A percentile compares a stretch with the other conserved stretches of the same genome.
Evolutionary conservation across 2,329 filamentous ascomycete genomes (phyloP).

Genomic region (Diaporthe nobilis): DNA sequence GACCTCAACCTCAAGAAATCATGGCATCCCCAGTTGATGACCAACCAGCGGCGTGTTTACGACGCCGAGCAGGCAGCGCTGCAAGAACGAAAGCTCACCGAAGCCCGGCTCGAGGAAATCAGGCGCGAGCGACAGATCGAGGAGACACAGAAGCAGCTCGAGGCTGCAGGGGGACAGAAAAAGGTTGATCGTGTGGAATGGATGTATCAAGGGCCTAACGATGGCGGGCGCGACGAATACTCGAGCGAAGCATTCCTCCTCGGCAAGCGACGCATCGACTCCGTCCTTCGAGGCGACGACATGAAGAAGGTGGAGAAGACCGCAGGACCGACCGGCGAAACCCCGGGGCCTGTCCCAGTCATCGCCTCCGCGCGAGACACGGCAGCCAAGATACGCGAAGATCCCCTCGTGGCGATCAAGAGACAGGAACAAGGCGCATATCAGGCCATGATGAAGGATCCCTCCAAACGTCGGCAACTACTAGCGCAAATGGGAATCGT

Average conservation of each 20-base stretch:
- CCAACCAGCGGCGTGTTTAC: conserved; percentile 93
- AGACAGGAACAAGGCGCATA: conserved; percentile 88
- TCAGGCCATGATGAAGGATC: conserved; percentile 84
- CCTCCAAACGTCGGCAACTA: conserved; percentile 76
- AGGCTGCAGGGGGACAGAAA: conserved; percentile 87
- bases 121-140: conserved; percentile 94
- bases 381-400: conserved; percentile 87
- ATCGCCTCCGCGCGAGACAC: conserved; percentile 85
- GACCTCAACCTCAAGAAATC: conserved; percentile 96
- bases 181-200: conserved; percentile 90
- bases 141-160: conserved; percentile 90
- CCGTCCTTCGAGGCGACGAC: conserved; percentile 82
- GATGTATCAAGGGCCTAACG: conserved; percentile 94
- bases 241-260: conserved; percentile 95
- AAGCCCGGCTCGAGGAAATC: conserved; percentile 91
- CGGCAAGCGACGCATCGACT: conserved; percentile 93
- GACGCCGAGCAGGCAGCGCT: conserved; percentile 93
- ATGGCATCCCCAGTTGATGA: conserved; percentile 92
- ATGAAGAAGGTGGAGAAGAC: conserved; percentile 86
- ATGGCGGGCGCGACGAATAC: conserved; percentile 82
- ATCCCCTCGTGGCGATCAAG: conserved; percentile 94
- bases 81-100: conserved; percentile 93
- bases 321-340: conserved; percentile 70
- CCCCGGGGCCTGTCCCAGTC: conserved; percentile 70
- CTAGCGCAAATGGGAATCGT: conserved; percentile 74